Conservation (phyloP, 2,329 filamentous ascomycete species). For the Fusarium austroafricanum region DNA sequence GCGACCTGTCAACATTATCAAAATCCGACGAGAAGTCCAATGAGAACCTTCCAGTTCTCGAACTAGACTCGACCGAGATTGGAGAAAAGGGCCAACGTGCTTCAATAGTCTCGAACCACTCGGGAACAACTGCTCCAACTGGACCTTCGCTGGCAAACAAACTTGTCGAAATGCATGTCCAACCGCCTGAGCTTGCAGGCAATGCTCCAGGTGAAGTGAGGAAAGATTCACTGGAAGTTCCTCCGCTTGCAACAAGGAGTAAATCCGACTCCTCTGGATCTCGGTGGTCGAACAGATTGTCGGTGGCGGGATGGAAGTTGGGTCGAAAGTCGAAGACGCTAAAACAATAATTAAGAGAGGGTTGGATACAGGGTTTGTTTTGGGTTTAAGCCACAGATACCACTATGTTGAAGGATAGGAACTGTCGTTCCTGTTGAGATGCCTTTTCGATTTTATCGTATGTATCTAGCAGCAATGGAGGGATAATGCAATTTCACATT, state of each 20-base stretch:
- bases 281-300: conserved; percentile 36
- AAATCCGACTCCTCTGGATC: conserved; percentile 21
- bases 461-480: neutral
- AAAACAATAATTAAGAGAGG: conserved; percentile 15
- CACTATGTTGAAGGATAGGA: neutral
- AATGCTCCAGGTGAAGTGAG: neutral
- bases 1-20: neutral
- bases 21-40: neutral
- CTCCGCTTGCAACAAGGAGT: neutral
- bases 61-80: conserved; percentile 32
- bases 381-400: neutral
- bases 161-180: conserved; percentile 26
- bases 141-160: neutral
- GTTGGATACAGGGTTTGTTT: neutral
- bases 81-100: neutral
- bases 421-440: conserved; percentile 57
- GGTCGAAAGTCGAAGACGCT: conserved; percentile 35
- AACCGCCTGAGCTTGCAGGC: conserved; percentile 38
- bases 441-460: conserved; percentile 4
- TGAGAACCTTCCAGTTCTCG: neutral
- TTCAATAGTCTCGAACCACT: neutral
- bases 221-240: conserved; percentile 14
- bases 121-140: neutral
- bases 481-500: neutral
- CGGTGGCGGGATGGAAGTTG: conserved; percentile 41